These are phyloP conservation scores for Dryas alaskensis DNA, from an alignment of 306 rosid genomes.

Conservation along the genomic window DNA sequence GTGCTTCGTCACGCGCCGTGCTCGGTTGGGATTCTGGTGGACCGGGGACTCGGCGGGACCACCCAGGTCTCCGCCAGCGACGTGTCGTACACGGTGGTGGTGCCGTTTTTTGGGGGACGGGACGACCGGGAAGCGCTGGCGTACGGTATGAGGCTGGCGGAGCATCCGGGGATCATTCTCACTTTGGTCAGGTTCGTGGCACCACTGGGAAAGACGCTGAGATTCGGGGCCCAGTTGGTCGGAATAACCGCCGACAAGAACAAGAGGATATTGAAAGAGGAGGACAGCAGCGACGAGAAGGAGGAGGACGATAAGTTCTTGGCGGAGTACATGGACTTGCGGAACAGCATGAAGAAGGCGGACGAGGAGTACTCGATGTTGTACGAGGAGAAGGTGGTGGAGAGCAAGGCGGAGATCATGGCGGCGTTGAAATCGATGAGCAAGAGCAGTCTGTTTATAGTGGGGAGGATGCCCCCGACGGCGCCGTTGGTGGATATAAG, in stretches of 20 bases:
- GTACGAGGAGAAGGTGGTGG: slow-evolving; percentile 46
- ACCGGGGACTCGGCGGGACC: slow-evolving; percentile 66
- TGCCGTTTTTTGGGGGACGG: slow-evolving; percentile 58
- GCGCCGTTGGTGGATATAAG: slow-evolving; percentile 42
- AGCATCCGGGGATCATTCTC: slow-evolving; percentile 59
- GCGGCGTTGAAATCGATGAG: slow-evolving; percentile 36
- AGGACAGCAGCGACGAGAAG: slow-evolving; percentile 17
- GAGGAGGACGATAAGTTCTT: slow-evolving; percentile 36
- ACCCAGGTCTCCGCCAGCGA: slow-evolving; percentile 67
- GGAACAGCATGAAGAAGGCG: slow-evolving; percentile 10
- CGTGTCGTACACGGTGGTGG: slow-evolving; percentile 34
- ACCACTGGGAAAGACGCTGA: slow-evolving; percentile 34
- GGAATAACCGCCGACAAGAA: slow-evolving; percentile 30
- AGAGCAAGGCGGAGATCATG: slow-evolving; percentile 38
- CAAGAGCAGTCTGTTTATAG: slow-evolving; percentile 44
- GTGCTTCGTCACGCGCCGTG: slow-evolving; percentile 64
- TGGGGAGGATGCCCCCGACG: slow-evolving; percentile 53
- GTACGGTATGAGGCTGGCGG: slow-evolving; percentile 65
- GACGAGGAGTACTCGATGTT: slow-evolving; percentile 30
- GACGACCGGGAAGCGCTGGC: slow-evolving; percentile 68
- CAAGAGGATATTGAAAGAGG: slow-evolving; percentile 6
- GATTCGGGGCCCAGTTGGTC: slow-evolving; percentile 40
- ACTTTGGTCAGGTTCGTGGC: slow-evolving; percentile 33
- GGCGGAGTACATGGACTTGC: slow-evolving; percentile 27
- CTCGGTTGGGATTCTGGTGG: slow-evolving; percentile 62